These are phyloP conservation scores for Pseudonitzschia multiseries DNA, from an alignment of 108 stramenopile species.

Conservation along the genomic window DNA sequence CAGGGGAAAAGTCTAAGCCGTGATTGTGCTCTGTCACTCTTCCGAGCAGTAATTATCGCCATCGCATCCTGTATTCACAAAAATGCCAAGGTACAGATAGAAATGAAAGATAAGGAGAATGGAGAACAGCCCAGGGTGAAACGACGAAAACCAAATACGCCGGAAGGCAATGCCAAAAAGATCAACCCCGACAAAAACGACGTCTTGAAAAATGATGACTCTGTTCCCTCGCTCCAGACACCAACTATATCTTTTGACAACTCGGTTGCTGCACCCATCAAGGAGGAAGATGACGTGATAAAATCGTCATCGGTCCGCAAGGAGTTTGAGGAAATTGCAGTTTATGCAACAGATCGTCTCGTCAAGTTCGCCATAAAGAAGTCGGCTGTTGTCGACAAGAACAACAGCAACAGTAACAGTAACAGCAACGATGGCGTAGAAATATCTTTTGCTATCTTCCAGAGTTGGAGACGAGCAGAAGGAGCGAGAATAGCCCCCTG, in stretches of 20 bases:
- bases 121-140: conserved; percentile 28
- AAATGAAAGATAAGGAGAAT: conserved; percentile 24
- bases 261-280: conserved; percentile 28
- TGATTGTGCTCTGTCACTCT: conserved; percentile 51
- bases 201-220: conserved; percentile 24
- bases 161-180: conserved; percentile 17
- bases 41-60: conserved; percentile 63
- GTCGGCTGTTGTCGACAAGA: conserved; percentile 5
- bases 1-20: conserved; percentile 31
- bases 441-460: conserved; percentile 63
- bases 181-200: conserved; percentile 9
- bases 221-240: conserved; percentile 48
- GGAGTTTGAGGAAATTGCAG: conserved; percentile 75
- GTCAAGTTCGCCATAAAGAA: conserved; percentile 44
- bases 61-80: conserved; percentile 67
- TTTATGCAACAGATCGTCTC: conserved; percentile 68
- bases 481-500: conserved; percentile 80
- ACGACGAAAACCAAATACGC: conserved; percentile 28
- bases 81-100: conserved; percentile 32
- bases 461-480: conserved; percentile 79
- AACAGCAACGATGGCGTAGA: conserved; percentile 16
- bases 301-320: conserved; percentile 36
- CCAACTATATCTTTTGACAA: conserved; percentile 43
- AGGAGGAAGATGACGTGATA: conserved; percentile 29
- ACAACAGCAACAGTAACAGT: neutral